Conservation (phyloP, 371 early-diverging fungal genomes). For the Rhizomucor miehei region DNA sequence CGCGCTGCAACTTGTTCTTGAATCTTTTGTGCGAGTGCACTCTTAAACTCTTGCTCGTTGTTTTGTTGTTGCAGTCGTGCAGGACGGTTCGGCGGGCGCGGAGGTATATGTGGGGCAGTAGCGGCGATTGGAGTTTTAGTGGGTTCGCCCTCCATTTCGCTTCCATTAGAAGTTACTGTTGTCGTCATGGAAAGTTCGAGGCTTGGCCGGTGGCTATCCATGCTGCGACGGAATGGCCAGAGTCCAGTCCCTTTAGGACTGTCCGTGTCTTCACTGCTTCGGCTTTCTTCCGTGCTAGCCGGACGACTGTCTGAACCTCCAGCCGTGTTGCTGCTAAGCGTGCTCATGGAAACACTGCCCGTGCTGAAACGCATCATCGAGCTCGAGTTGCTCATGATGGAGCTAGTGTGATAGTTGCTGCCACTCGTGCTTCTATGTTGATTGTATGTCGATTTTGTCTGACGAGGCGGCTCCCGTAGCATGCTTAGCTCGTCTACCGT, state of each 20-base stretch:
- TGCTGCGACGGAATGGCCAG: slow-evolving; percentile 23
- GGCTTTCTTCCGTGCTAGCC: slow-evolving; percentile 20
- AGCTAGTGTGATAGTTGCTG: slow-evolving; percentile 17
- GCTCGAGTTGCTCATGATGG: slow-evolving; percentile 19
- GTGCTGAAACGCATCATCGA: slow-evolving; percentile 22
- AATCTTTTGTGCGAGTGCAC: slow-evolving; percentile 8
- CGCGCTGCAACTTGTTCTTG: slow-evolving; percentile 13
- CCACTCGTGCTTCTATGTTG: slow-evolving; percentile 15
- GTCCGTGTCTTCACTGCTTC: slow-evolving; percentile 7
- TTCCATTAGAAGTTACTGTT: neutral
- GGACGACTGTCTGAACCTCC: slow-evolving; percentile 16
- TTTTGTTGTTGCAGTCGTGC: slow-evolving; percentile 1
- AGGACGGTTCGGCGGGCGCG: slow-evolving; percentile 8
- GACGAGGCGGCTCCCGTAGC: slow-evolving; percentile 66
- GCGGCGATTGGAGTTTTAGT: slow-evolving; percentile 3
- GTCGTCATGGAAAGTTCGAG: neutral
- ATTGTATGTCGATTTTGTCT: slow-evolving; percentile 4
- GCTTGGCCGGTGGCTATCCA: slow-evolving; percentile 5
- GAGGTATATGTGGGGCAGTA: slow-evolving; percentile 14
- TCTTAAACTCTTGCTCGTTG: slow-evolving; percentile 12
- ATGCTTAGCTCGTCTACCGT: slow-evolving; percentile 67
- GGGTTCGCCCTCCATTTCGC: neutral
- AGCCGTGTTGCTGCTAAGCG: slow-evolving; percentile 7
- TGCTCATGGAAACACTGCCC: slow-evolving; percentile 15
- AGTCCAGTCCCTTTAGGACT: neutral